Base-by-base conservation (phyloP, 345 rosid genomes). In the Ceriops tagal region DNA sequence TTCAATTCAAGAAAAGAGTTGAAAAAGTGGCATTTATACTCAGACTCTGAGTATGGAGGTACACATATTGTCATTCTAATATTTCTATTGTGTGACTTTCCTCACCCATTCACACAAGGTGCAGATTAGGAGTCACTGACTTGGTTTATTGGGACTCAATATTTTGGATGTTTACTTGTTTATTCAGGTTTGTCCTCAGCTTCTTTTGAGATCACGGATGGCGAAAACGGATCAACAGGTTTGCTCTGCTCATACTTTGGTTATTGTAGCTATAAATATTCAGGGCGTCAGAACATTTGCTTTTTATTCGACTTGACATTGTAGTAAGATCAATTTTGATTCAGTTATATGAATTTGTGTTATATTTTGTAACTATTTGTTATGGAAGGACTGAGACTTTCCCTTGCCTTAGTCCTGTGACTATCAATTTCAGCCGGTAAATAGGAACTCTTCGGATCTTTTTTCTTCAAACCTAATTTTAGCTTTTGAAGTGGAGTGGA, bases 31-130 rank as follows among this genome's bases (percentile, higher is more conserved):
- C 97, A 93, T 82, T 78, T 91, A 3, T 91, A 88, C 81, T 91
- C 98, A 2, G 98, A 91, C 81, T 86, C 97, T 61, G 95, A 91
- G 75, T 93, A 79, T 75, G 98, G 97, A 82, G 97, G 98, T 93
- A 85, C 46, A 47, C 6, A 13, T 43, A 43, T 43, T 43, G 49
- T 13, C 18, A 43, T 43, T 43, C 49, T 13, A 43, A 13, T 43
- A 43, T 43, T 43, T 43, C 5, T 43, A 43, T 13, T 43, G 49
- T 3, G 19, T 13, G 5, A 2, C 49, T 15, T 39, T 43, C 49
- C 49, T 43, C 19, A 13, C 49, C 49, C 18, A 43, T 43, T 43
- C 19, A 43, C 5, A 43, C 49, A 11, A 11, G 49, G 18, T 43
- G 49, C 49, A 11, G 49, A 43, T 15, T 43, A 43, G 5, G 49